A percentile compares a stretch with the other conserved stretches of the same genome.
These are phyloP conservation scores for Cryptococcus sp. DNA, from an alignment of 1,284 basidiomycete genomes.

Conservation along the genomic window DNA sequence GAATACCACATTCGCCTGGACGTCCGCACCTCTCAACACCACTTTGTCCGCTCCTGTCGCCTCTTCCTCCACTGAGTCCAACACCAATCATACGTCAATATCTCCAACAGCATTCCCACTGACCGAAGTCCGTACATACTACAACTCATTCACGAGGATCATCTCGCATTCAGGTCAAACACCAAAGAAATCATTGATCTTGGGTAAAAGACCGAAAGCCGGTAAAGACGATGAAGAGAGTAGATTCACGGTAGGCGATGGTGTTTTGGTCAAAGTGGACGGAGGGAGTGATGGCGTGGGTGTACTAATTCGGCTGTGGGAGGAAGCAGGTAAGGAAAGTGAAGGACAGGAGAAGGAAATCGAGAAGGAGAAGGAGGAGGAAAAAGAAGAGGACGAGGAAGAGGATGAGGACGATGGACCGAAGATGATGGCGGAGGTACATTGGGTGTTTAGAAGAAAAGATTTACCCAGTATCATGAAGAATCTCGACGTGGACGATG, in stretches of 20 bases:
- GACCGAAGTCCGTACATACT: slow-evolving; percentile 7
- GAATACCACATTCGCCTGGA: slow-evolving; percentile 23
- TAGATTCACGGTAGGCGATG: slow-evolving; percentile 42
- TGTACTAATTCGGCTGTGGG: slow-evolving; percentile 40
- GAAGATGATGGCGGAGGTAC: slow-evolving; percentile 43
- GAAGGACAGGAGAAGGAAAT: slow-evolving; percentile 11
- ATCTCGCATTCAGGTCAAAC: slow-evolving; percentile 1
- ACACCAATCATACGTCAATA: too few species aligned
- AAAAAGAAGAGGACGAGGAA: slow-evolving; percentile 2
- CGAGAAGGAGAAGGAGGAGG: slow-evolving; percentile 4
- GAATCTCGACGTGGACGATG: slow-evolving; percentile 39
- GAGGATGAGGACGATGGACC: slow-evolving; percentile 6
- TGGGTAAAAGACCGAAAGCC: slow-evolving; percentile 10
- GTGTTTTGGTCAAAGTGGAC: slow-evolving; percentile 37
- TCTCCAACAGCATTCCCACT: background rate
- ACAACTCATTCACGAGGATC: slow-evolving; percentile 27
- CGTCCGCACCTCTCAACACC: slow-evolving; percentile 10
- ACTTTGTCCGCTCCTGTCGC: background rate
- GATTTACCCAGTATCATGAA: slow-evolving; percentile 46
- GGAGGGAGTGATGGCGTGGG: slow-evolving; percentile 43
- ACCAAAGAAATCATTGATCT: background rate
- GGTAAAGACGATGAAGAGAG: slow-evolving; percentile 25
- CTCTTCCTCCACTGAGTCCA: background rate
- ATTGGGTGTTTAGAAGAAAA: slow-evolving; percentile 43
- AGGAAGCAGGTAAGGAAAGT: slow-evolving; percentile 21